Base-by-base conservation (phyloP, 2,329 filamentous ascomycete species). In the Clarireedia homoeocarpa region DNA sequence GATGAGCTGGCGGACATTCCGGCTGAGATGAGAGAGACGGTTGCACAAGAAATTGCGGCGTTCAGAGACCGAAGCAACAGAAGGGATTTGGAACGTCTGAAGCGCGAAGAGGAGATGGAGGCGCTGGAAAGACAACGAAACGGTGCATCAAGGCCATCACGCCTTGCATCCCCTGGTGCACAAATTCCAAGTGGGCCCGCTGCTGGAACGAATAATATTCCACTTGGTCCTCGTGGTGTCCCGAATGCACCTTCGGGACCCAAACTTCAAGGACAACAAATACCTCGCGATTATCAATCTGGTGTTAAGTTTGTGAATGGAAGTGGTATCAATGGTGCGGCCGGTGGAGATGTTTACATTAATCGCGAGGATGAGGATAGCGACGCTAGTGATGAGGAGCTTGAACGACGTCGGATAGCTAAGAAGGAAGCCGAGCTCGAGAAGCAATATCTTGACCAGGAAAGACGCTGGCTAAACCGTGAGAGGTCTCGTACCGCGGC, bases 1-100 rank as follows among this genome's bases (percentile, higher is more conserved):
- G 95, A 99, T 67, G 94, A 99, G 67, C 77, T 99, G 46, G 86
- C 91, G 20, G 94, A 99, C 66, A 96, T 99, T 48, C 94, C 94
- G 0, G 86, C 89, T 0, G 94, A 97, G 69, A 95, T 96, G 90
- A 85, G 94, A 24, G 94, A 95, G 69, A 91, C 90, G 0, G 94
- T 99, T 15, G 89, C 94, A 0, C 86, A 86, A 56, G 95, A 99
- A 70, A 99, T 99, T 66, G 85, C 90, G 0, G 89, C 91, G 0
- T 99, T 99, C 75, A 82, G 94, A 62, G 94, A 99, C 63, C 82
- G 92, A 20, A 96, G 92, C 64, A 96, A 85, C 58, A 84, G 88
- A 59, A 81, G 92, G 40, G 94, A 99, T 68, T 75, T 95, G 67
- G 94, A 99, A 71, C 87, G 94, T 3, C 74, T 96, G 38, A 85